These are phyloP conservation scores for Carex kokanica DNA, from an alignment of 176 grass and related monocot species.

Conservation along the genomic window DNA sequence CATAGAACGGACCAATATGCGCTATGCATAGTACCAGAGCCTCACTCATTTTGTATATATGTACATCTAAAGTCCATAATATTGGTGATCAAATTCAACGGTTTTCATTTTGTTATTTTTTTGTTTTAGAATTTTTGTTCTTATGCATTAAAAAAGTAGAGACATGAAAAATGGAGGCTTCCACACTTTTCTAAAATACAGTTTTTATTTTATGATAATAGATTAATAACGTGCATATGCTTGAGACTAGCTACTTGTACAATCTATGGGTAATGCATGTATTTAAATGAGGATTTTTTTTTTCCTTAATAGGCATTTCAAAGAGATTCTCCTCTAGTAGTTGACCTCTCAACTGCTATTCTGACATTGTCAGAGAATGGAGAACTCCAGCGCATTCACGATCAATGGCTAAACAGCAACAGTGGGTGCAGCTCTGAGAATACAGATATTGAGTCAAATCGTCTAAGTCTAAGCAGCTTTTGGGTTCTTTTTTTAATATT, in stretches of 20 bases:
- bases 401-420: constrained; percentile 42
- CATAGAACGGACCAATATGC: too few relatives aligned
- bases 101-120: background rate
- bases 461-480: constrained; percentile 59
- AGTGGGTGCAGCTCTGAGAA: constrained; percentile 37
- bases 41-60: background rate
- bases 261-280: too few relatives aligned
- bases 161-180: background rate
- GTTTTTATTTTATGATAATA: background rate
- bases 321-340: constrained; percentile 68
- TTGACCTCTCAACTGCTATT: constrained; percentile 71
- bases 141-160: background rate
- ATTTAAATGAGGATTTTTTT: background rate
- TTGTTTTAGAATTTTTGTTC: background rate
- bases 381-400: constrained; percentile 69
- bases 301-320: constrained; percentile 56
- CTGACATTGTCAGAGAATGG: constrained; percentile 78
- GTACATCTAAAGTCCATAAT: background rate
- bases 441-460: constrained; percentile 35
- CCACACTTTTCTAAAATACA: background rate
- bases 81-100: background rate
- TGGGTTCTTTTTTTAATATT: constrained; percentile 72
- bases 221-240: background rate
- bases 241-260: background rate
- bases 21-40: too few relatives aligned